A percentile compares a stretch with the other conserved stretches of the same genome.
These are phyloP conservation scores for Polyplosphaeria fusca DNA, from an alignment of 495 filamentous ascomycete species.

Conservation along the genomic window DNA sequence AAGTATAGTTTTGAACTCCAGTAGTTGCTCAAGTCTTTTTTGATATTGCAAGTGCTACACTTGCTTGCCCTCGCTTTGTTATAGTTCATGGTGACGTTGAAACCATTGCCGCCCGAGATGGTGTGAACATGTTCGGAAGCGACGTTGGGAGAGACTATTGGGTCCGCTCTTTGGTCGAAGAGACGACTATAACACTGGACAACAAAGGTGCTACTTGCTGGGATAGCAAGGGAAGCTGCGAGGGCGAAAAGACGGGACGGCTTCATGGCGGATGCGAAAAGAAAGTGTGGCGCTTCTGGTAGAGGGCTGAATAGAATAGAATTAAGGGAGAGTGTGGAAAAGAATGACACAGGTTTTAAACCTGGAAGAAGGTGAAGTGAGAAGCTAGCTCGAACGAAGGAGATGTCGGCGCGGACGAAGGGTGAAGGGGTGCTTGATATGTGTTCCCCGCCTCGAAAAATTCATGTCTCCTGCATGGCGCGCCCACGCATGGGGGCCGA, in stretches of 20 bases:
- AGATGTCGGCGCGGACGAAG: no score
- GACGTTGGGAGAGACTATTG: conserved; percentile 58
- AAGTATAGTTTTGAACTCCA: conserved; percentile 73
- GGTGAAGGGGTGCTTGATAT: background rate
- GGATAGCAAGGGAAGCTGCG: conserved; percentile 32
- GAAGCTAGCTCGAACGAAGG: background rate
- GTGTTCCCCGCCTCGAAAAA: background rate
- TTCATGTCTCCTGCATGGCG: conserved; percentile 2
- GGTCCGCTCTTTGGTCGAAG: conserved; percentile 64
- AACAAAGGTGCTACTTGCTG: conserved; percentile 39
- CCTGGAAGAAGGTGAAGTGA: conserved; percentile 1
- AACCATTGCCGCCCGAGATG: conserved; percentile 72
- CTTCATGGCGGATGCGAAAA: no score
- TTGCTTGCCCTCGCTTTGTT: conserved; percentile 54
- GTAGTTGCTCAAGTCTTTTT: conserved; percentile 71
- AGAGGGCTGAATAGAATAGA: no score
- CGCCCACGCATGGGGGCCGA: no score
- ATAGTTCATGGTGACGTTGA: conserved; percentile 61
- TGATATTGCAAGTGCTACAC: conserved; percentile 65
- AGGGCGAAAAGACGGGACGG: conserved; percentile 33
- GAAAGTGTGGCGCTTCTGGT: no score
- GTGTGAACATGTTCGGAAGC: conserved; percentile 68
- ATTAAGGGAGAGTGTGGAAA: no score
- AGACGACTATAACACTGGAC: conserved; percentile 43
- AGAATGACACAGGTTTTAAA: conserved; percentile 25